phyloP scores from a whole-genome alignment of 2,329 filamentous ascomycete species.

The Aspergillus tamarii region DNA sequence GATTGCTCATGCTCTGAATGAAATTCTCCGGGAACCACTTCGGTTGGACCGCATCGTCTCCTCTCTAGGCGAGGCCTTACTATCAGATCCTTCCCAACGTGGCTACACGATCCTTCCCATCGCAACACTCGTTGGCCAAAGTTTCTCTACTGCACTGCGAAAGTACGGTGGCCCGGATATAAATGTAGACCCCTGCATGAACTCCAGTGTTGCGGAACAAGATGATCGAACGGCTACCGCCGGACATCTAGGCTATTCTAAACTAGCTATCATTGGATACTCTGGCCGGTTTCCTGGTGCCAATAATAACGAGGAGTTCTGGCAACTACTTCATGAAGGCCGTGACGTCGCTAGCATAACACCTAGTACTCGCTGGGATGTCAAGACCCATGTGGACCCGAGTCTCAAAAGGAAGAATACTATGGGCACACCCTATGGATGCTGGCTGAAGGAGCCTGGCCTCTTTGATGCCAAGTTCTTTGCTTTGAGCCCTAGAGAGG shows the following conservation, averaged over 20 bases:
- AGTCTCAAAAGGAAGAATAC: conserved; percentile 76
- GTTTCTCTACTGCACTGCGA: background rate
- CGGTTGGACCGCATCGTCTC: background rate
- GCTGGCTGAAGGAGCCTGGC: conserved; percentile 75
- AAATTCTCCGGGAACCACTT: background rate
- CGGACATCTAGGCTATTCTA: conserved; percentile 48
- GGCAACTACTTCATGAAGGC: conserved; percentile 74
- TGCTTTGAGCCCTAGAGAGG: conserved; percentile 83
- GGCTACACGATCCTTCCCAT: background rate
- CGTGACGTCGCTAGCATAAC: conserved; percentile 67
- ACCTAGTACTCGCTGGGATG: conserved; percentile 73
- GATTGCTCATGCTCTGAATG: background rate
- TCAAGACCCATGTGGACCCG: conserved; percentile 70
- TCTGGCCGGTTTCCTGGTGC: conserved; percentile 76
- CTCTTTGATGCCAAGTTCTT: conserved; percentile 83
- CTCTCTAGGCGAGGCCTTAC: background rate
- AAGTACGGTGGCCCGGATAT: background rate
- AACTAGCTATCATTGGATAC: conserved; percentile 85
- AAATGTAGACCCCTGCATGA: background rate
- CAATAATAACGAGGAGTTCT: conserved; percentile 70
- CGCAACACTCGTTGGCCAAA: background rate
- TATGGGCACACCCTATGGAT: conserved; percentile 74
- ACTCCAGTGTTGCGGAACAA: background rate
- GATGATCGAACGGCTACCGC: background rate
- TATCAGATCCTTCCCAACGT: background rate